Evolutionary conservation across 2,329 filamentous ascomycete genomes (phyloP).

Genomic region (Blumeriella jaapii): DNA sequence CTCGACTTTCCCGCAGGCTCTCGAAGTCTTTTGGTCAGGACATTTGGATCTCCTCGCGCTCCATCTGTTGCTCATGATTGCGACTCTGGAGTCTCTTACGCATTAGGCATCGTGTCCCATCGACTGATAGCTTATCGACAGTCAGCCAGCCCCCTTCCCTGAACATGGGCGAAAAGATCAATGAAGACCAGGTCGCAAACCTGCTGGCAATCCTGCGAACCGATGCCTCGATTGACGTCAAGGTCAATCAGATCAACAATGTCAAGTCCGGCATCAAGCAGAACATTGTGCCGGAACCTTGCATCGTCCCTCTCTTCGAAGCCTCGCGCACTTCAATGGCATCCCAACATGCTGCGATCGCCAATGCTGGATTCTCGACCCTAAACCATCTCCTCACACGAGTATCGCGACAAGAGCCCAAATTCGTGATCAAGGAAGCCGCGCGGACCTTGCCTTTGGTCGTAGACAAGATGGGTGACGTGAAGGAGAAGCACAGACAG

Average conservation of each 20-base stretch:
- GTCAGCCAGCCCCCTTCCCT: conserved; percentile 2
- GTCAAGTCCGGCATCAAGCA: conserved; percentile 89
- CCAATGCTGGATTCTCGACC: conserved; percentile 75
- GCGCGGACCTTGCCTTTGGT: conserved; percentile 62
- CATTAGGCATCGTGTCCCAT: neutral
- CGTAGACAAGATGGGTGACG: conserved; percentile 76
- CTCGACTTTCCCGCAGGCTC: no score
- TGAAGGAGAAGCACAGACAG: conserved; percentile 71
- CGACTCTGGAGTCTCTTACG: no score
- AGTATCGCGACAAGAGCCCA: conserved; percentile 73
- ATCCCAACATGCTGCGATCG: conserved; percentile 66
- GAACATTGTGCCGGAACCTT: conserved; percentile 70
- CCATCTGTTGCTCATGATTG: no score
- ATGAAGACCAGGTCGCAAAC: conserved; percentile 46
- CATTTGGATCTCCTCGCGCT: no score
- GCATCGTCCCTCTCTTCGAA: conserved; percentile 67
- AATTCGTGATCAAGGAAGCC: conserved; percentile 58
- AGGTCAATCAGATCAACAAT: conserved; percentile 58
- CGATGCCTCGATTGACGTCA: conserved; percentile 57
- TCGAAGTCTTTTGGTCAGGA: no score
- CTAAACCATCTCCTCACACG: conserved; percentile 81
- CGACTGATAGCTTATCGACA: conserved; percentile 2
- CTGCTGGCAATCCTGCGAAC: conserved; percentile 42
- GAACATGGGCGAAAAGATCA: conserved; percentile 40
- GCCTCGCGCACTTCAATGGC: conserved; percentile 64